Conservation (phyloP, 352 stramenopile genomes). For the Phytophthora pseudosyringae region DNA sequence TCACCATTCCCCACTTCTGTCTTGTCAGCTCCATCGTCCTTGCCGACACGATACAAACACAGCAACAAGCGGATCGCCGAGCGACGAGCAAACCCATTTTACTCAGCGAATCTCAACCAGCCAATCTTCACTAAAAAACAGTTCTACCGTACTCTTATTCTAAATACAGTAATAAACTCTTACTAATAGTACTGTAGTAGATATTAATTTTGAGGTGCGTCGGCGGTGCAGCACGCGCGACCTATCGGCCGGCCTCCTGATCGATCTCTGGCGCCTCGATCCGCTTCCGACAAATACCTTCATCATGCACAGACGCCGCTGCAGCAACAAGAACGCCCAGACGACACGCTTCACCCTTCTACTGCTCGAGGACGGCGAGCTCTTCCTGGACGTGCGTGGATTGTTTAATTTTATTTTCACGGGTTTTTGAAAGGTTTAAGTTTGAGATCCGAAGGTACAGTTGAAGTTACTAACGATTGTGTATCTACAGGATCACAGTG, state of each 20-base stretch:
- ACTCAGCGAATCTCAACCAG: no score
- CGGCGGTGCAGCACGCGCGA: not conserved
- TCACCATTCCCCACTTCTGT: no score
- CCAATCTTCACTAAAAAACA: no score
- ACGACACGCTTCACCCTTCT: slow-evolving; percentile 89
- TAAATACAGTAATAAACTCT: no score
- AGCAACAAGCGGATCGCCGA: no score
- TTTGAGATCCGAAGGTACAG: slow-evolving; percentile 11
- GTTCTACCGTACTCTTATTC: no score
- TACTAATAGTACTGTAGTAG: no score
- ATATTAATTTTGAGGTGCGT: slow-evolving; percentile 13
- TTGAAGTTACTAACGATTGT: slow-evolving; percentile 15
- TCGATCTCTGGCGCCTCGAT: not conserved
- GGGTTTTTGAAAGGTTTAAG: no score
- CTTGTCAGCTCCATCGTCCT: no score
- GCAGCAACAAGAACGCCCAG: slow-evolving; percentile 46
- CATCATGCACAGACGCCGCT: slow-evolving; percentile 37
- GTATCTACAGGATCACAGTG: slow-evolving; percentile 65
- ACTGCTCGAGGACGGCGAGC: slow-evolving; percentile 92
- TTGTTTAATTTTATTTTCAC: slow-evolving; percentile 21
- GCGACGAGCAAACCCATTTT: no score
- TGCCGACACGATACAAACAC: no score
- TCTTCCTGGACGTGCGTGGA: slow-evolving; percentile 83
- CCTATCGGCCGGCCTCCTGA: not conserved
- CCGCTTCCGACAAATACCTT: no score